Conservation (phyloP, 2,329 filamentous ascomycete genomes). For the Rhexocercosporidium sp. region DNA sequence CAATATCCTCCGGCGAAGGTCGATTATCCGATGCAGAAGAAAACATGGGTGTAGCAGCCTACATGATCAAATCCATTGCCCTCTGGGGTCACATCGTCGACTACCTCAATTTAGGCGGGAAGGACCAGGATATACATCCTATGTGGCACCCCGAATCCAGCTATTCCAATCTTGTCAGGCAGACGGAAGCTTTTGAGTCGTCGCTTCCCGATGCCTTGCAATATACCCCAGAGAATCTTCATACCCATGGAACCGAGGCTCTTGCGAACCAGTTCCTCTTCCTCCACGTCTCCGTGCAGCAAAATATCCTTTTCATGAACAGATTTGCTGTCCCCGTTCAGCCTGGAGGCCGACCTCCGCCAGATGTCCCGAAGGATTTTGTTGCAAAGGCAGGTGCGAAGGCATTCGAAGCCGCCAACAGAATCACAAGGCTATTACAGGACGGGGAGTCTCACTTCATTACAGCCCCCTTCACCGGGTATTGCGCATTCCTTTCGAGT, state of each 20-base stretch:
- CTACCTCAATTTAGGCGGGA: conserved; percentile 89
- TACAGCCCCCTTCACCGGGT: conserved; percentile 90
- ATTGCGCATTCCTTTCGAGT: conserved; percentile 90
- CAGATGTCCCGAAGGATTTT: conserved; percentile 74
- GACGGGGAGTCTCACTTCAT: conserved; percentile 82
- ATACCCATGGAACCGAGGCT: conserved; percentile 81
- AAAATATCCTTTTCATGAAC: conserved; percentile 89
- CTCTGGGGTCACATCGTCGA: conserved; percentile 90
- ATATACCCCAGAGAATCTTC: conserved; percentile 82
- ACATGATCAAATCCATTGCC: conserved; percentile 83
- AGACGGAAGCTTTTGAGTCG: conserved; percentile 72
- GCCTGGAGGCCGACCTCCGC: conserved; percentile 65
- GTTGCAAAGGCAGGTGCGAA: conserved; percentile 75
- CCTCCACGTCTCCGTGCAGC: conserved; percentile 86
- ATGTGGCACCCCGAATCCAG: conserved; percentile 85
- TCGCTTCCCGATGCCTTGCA: conserved; percentile 73
- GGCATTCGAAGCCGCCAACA: conserved; percentile 82
- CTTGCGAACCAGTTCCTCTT: conserved; percentile 93
- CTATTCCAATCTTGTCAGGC: conserved; percentile 71
- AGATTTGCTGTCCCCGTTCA: conserved; percentile 75
- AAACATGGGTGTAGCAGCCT: conserved; percentile 94
- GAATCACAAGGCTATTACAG: conserved; percentile 82
- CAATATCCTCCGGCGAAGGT: conserved; percentile 65
- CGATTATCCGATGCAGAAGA: conserved; percentile 70
- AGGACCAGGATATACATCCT: conserved; percentile 74